Base-by-base conservation (phyloP, 257 asterid species). In the Nicotiana noctiflora region DNA sequence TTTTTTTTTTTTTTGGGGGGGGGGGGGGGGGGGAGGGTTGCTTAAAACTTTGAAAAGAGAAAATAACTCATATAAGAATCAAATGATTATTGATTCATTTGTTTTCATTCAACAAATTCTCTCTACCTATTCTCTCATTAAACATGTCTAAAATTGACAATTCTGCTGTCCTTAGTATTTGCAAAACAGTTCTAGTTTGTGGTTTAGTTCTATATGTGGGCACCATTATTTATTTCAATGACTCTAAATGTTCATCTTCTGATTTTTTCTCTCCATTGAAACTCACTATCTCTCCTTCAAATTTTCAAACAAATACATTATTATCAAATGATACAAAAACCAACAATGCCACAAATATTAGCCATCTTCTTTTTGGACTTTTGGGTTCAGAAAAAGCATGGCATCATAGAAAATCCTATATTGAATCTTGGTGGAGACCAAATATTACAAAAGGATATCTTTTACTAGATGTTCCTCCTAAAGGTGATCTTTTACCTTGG, bases 351-450 rank as follows among this genome's bases (percentile, higher is more conserved):
- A 87, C 89, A 4, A 80, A 80, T 32, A 21, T 82, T 14, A 70
- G 75, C 83, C 95, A 91, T 83, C 80, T 93, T 8, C 83, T 86
- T 0, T 91, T 93, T 80, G 95, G 95, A 4, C 75, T 93, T 5
- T 13, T 90, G 4, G 97, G 93, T 2, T 93, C 95, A 0, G 90
- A 83, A 31, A 68, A 79, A 4, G 92, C 89, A 1, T 87, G 91
- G 90, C 88, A 81, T 8, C 75, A 81, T 17, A 79, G 98, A 17
- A 88, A 83, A 70, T 44, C 84, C 0, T 91, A 91, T 79, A 80
- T 88, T 0, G 90, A 92, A 70, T 86, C 98, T 3, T 92, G 97
- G 98, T 93, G 98, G 97, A 67, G 92, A 1, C 92, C 94, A 1
- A 89, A 91, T 32, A 40, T 56, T 0, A 91, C 94, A 0, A 59